Base-by-base conservation (phyloP, 768 basidiomycete genomes). In the Myochromella boudieri region DNA sequence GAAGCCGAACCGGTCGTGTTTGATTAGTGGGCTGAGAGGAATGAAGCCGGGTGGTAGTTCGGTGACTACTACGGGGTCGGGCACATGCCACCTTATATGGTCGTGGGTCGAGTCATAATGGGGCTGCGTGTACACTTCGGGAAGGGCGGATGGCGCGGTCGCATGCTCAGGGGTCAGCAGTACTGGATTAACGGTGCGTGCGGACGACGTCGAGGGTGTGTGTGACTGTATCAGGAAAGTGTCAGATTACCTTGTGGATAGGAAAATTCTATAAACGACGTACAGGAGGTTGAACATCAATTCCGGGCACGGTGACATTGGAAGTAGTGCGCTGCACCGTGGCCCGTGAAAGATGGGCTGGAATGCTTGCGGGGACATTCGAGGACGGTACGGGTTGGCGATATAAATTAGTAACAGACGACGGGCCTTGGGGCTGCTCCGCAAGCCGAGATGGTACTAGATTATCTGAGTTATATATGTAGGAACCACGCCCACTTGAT, bases 241-340 rank as follows among this genome's bases (percentile, higher is more conserved):
- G 34, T 31, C n/a, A n/a, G 37, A 47, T 33, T 39, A 21, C 26
- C 10, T 28, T 10, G 31, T 22, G 22, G 34, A 27, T 3, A 21
- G 38, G 20, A 46, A 9, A n/a, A 28, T 15, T 31, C 11, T 43
- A 20, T 41, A n/a, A 17, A 24, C 17, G 20, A 61, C 70, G 25
- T 54, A 78, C 77, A 10, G 77, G 78, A 12, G 77, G 68, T 57
- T 76, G 68, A 24, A 79, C 66, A 28, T 70, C 51, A 43, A 78
- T 78, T 28, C 66, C 63, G 3, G 69, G 71, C 15, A 77, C 64
- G 29, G 65, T 68, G 12, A 58, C 54, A 25, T 60, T 60, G 0
- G 73, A 74, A 6, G 49, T 33, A 2, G 60, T 58, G 3, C 68
- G 66, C 37, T 61, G 51, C 28, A 58, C 45, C 25, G 46, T 37